Conservation (phyloP, 371 early-diverging fungal genomes). For the Circinella umbellata region DNA sequence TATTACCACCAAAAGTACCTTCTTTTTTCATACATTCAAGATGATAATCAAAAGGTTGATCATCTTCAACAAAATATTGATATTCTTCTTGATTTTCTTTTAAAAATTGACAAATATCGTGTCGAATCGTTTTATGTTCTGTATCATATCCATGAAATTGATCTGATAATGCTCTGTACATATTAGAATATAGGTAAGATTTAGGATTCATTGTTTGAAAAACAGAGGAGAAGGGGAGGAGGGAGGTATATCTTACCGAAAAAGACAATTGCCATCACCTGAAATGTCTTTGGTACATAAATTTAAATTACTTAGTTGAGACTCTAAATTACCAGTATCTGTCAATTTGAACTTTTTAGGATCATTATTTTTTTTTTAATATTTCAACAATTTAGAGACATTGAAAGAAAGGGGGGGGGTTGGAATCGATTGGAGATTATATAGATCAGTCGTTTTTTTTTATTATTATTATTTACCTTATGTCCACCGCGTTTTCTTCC, state of each 20-base stretch:
- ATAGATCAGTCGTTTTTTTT: too few relatives aligned
- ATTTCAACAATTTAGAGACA: too few relatives aligned
- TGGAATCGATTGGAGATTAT: too few relatives aligned
- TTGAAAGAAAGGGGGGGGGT: too few relatives aligned
- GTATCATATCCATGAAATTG: slow-evolving; percentile 68
- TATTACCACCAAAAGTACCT: slow-evolving; percentile 83
- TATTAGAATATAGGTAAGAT: too few relatives aligned
- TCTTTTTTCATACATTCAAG: slow-evolving; percentile 70
- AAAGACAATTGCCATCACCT: slow-evolving; percentile 90
- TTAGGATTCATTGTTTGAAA: too few relatives aligned
- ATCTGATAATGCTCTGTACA: slow-evolving; percentile 78
- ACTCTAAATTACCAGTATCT: slow-evolving; percentile 33
- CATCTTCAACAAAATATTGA: slow-evolving; percentile 74
- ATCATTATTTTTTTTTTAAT: too few relatives aligned
- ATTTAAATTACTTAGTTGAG: slow-evolving; percentile 44
- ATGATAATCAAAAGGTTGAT: slow-evolving; percentile 68
- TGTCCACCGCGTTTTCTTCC: neutral
- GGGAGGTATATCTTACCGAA: slow-evolving; percentile 50
- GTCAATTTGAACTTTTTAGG: too few relatives aligned
- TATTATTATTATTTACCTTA: too few relatives aligned
- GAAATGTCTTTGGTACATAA: slow-evolving; percentile 73
- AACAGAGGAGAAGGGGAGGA: slow-evolving; percentile 3
- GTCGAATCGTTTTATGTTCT: slow-evolving; percentile 62
- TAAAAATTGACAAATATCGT: slow-evolving; percentile 71
- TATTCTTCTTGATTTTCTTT: slow-evolving; percentile 67